Conservation (phyloP, 495 filamentous ascomycete genomes). For the Penicillium arizonense region DNA sequence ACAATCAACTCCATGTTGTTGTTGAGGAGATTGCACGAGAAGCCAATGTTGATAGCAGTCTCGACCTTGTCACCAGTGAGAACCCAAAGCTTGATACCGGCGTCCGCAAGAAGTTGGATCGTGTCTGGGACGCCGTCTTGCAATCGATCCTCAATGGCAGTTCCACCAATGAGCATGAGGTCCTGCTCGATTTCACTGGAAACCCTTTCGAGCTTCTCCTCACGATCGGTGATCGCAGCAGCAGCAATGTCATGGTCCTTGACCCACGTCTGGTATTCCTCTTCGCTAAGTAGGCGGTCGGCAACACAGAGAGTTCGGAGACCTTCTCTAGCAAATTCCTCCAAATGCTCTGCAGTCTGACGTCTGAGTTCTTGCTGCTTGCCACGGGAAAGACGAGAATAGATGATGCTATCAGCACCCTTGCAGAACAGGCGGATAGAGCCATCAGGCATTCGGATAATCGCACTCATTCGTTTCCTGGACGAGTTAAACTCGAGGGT, state of each 20-base stretch:
- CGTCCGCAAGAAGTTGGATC: slow-evolving; percentile 86
- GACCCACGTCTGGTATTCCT: slow-evolving; percentile 85
- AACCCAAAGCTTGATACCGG: slow-evolving; percentile 99
- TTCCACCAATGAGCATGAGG: slow-evolving; percentile 87
- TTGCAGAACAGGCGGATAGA: slow-evolving; percentile 95
- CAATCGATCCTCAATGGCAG: slow-evolving; percentile 95
- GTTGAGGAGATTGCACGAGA: slow-evolving; percentile 95
- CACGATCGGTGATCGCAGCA: slow-evolving; percentile 77
- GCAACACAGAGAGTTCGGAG: slow-evolving; percentile 94
- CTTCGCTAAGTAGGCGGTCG: slow-evolving; percentile 76
- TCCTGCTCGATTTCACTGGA: slow-evolving; percentile 89
- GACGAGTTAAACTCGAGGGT: slow-evolving; percentile 98
- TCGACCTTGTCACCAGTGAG: slow-evolving; percentile 98
- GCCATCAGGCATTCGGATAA: slow-evolving; percentile 93
- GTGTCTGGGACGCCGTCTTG: slow-evolving; percentile 98
- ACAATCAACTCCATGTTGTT: slow-evolving; percentile 98
- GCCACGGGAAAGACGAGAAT: slow-evolving; percentile 81
- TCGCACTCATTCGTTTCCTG: slow-evolving; percentile 97
- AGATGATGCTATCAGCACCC: slow-evolving; percentile 96
- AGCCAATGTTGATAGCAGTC: slow-evolving; percentile 99
- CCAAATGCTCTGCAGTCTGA: slow-evolving; percentile 87
- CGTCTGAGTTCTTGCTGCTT: slow-evolving; percentile 81
- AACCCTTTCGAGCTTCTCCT: slow-evolving; percentile 90
- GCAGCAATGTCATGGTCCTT: slow-evolving; percentile 86
- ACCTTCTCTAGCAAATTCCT: slow-evolving; percentile 95